phyloP scores from a whole-genome alignment of 352 stramenopile genomes.

The Phytophthora hybrid region DNA sequence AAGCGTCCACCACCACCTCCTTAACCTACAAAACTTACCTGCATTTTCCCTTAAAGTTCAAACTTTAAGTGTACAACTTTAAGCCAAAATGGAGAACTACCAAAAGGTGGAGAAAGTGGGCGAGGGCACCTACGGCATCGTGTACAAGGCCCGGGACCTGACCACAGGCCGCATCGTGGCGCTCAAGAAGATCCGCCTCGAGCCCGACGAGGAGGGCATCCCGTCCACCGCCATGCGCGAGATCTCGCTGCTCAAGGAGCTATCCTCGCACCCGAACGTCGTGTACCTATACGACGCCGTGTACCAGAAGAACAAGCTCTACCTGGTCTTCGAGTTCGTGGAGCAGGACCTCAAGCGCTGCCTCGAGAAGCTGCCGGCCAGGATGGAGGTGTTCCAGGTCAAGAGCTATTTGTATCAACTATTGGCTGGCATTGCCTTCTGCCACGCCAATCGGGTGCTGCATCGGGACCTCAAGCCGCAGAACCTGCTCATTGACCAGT shows the following conservation, averaged over 20 bases:
- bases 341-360: conserved; percentile 91
- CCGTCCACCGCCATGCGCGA: conserved; percentile 97
- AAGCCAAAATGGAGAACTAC: conserved; percentile 80
- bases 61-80: conserved; percentile 8
- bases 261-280: conserved; percentile 95
- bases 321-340: conserved; percentile 90
- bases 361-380: conserved; percentile 93
- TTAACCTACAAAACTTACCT: not conserved
- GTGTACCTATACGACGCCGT: conserved; percentile 89
- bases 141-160: conserved; percentile 96
- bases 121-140: conserved; percentile 97
- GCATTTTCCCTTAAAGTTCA: not conserved
- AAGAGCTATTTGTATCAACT: conserved; percentile 90
- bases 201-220: conserved; percentile 97
- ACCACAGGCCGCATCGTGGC: conserved; percentile 92
- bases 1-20: not conserved
- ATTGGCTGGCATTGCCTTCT: conserved; percentile 91
- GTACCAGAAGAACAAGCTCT: conserved; percentile 89
- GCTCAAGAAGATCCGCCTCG: conserved; percentile 94
- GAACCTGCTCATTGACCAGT: conserved; percentile 93
- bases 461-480: conserved; percentile 99
- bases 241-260: conserved; percentile 96
- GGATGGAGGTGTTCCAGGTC: conserved; percentile 83
- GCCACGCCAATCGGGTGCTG: conserved; percentile 96
- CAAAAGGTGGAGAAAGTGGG: conserved; percentile 90